Evolutionary conservation across 306 rosid genomes (phyloP).

Genomic region (Luffa acutangula): DNA sequence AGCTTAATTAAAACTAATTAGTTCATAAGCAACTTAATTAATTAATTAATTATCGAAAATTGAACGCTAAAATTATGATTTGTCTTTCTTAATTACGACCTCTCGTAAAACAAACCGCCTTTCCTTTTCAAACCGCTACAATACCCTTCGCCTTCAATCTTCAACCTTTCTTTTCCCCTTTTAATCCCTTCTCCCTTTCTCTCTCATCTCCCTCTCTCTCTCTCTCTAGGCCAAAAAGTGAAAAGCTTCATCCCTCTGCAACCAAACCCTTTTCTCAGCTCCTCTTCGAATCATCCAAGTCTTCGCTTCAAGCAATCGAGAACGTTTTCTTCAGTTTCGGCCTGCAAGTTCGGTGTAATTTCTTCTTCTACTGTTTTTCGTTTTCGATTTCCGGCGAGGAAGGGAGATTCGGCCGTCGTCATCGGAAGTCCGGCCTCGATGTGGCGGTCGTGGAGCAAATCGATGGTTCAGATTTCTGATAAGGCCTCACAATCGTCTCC

Average conservation of each 20-base stretch:
- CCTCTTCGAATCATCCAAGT: conserved; percentile 25
- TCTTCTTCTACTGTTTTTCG: neutral
- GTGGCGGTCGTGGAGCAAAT: conserved; percentile 82
- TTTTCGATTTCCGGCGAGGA: neutral
- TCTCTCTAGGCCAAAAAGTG: conserved; percentile 4
- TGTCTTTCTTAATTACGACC: conserved; percentile 1
- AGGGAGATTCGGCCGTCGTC: neutral
- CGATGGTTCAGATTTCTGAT: conserved; percentile 47
- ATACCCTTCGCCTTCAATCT: conserved; percentile 8
- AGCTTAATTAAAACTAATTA: neutral
- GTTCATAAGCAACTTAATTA: neutral
- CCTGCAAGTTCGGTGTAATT: neutral
- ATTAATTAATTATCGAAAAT: neutral
- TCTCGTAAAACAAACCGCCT: conserved; percentile 21
- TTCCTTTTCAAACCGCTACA: conserved; percentile 15
- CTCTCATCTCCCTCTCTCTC: neutral
- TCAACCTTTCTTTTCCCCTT: neutral
- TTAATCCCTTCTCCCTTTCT: neutral
- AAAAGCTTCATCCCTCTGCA: conserved; percentile 13
- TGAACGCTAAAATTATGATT: neutral
- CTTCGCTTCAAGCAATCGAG: conserved; percentile 31
- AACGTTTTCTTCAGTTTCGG: neutral
- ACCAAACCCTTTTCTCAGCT: conserved; percentile 16
- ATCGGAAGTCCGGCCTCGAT: conserved; percentile 35
- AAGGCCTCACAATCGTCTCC: conserved; percentile 35